A percentile compares a stretch with the other conserved stretches of the same genome.
phyloP scores from a whole-genome alignment of 2,329 filamentous ascomycete genomes.

The Cladophialophora exuberans region DNA sequence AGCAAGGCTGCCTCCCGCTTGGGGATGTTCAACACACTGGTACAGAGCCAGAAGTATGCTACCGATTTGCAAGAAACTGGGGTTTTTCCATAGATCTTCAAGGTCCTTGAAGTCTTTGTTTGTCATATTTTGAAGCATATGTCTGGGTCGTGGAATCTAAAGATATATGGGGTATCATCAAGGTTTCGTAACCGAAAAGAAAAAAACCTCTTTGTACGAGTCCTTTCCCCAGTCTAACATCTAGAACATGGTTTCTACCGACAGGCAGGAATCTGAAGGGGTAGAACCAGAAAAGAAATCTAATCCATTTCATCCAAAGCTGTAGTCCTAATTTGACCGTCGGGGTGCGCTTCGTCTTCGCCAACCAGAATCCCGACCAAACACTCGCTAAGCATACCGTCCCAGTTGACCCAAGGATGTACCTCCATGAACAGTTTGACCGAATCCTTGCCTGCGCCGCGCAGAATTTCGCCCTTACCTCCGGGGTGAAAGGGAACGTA shows the following conservation, averaged over 20 bases:
- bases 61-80: too few species aligned
- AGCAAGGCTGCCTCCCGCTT: too few species aligned
- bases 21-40: too few species aligned
- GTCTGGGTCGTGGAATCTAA: too few species aligned
- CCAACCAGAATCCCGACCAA: slow-evolving; percentile 64
- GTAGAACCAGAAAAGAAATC: slow-evolving; percentile 23
- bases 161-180: too few species aligned
- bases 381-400: slow-evolving; percentile 65
- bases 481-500: slow-evolving; percentile 92
- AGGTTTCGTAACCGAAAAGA: too few species aligned
- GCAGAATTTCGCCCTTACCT: slow-evolving; percentile 64
- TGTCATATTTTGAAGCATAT: too few species aligned
- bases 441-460: slow-evolving; percentile 68
- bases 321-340: slow-evolving; percentile 36
- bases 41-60: too few species aligned
- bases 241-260: neutral
- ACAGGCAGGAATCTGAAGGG: neutral
- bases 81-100: too few species aligned
- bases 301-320: slow-evolving; percentile 65
- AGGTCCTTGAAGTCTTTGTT: too few species aligned
- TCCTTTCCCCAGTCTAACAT: neutral
- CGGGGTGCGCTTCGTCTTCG: slow-evolving; percentile 51
- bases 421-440: slow-evolving; percentile 65
- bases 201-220: too few species aligned
- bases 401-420: slow-evolving; percentile 71